Percentiles rank a stretch among this genome's conserved stretches.
Evolutionary conservation across 75 land plant species (phyloP).

Genomic region (Pinus tabuliformis): DNA sequence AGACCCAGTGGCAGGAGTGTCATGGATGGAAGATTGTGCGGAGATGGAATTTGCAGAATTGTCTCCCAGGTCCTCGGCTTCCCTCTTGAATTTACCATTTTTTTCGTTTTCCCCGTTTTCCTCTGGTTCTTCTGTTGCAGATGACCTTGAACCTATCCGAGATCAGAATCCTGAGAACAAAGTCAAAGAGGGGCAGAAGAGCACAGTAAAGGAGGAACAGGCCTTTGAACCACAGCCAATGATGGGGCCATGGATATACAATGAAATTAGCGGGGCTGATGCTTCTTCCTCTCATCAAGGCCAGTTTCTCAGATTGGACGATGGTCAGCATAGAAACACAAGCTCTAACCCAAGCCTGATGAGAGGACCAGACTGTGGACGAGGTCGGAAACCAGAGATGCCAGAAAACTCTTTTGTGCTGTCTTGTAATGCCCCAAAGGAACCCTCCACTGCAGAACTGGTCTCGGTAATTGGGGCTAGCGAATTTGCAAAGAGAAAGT

Average conservation of each 20-base stretch:
- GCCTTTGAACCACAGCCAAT: neutral
- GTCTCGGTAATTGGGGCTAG: neutral
- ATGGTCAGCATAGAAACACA: neutral
- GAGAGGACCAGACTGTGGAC: conserved; percentile 1
- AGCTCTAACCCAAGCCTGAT: neutral
- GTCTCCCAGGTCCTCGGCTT: neutral
- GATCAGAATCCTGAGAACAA: conserved; percentile 1
- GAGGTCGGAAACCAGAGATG: neutral
- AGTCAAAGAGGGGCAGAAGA: neutral
- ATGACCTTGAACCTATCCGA: neutral
- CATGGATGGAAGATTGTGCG: conserved; percentile 1
- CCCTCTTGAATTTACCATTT: neutral
- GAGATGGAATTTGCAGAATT: conserved; percentile 7
- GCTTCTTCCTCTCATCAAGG: neutral
- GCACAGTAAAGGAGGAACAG: neutral
- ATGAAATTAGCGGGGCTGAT: neutral
- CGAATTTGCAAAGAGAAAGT: neutral
- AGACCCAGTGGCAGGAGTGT: neutral
- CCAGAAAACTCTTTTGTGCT: neutral
- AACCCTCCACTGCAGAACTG: neutral
- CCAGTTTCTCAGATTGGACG: neutral
- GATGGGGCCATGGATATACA: neutral
- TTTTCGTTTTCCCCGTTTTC: neutral
- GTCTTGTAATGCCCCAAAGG: neutral
- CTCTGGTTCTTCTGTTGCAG: neutral